These are phyloP conservation scores for Phialophora verrucosa DNA, from an alignment of 2,329 filamentous ascomycete genomes.

Conservation along the genomic window DNA sequence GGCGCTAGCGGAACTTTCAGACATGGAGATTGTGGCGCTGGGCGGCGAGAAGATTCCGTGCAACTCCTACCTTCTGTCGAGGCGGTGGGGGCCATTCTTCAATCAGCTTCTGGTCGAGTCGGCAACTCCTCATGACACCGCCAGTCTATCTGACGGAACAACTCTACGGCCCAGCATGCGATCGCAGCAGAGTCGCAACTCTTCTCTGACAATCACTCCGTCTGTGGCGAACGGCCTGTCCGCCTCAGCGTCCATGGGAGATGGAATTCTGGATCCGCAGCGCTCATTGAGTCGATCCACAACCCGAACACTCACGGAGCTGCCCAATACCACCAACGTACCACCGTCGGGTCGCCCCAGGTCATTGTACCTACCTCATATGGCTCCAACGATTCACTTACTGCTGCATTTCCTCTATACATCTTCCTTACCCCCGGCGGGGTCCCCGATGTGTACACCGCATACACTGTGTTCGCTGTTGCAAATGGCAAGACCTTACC, in stretches of 20 bases:
- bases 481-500: slow-evolving; percentile 90
- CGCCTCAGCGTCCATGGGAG: slow-evolving; percentile 12
- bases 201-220: slow-evolving; percentile 82
- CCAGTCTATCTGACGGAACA: slow-evolving; percentile 66
- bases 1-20: slow-evolving; percentile 79
- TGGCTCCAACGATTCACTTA: slow-evolving; percentile 83
- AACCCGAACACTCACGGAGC: slow-evolving; percentile 48
- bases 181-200: slow-evolving; percentile 61
- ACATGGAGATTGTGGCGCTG: slow-evolving; percentile 96
- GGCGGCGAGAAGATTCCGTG: slow-evolving; percentile 90
- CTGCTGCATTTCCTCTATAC: slow-evolving; percentile 94
- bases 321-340: slow-evolving; percentile 60
- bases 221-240: slow-evolving; percentile 46
- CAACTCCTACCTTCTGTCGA: slow-evolving; percentile 85
- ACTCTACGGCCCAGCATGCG: slow-evolving; percentile 71
- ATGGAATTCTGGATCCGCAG: slow-evolving; percentile 34
- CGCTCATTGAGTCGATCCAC: slow-evolving; percentile 37
- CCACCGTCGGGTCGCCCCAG: slow-evolving; percentile 72
- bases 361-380: slow-evolving; percentile 91
- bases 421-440: slow-evolving; percentile 77
- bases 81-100: slow-evolving; percentile 95
- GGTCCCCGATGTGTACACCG: slow-evolving; percentile 82
- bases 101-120: slow-evolving; percentile 87
- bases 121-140: slow-evolving; percentile 64
- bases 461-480: slow-evolving; percentile 95